Percentiles rank a stretch among this genome's conserved stretches.
Evolutionary conservation across 352 stramenopile genomes (phyloP).

Genomic region (Phytophthora cajani): DNA sequence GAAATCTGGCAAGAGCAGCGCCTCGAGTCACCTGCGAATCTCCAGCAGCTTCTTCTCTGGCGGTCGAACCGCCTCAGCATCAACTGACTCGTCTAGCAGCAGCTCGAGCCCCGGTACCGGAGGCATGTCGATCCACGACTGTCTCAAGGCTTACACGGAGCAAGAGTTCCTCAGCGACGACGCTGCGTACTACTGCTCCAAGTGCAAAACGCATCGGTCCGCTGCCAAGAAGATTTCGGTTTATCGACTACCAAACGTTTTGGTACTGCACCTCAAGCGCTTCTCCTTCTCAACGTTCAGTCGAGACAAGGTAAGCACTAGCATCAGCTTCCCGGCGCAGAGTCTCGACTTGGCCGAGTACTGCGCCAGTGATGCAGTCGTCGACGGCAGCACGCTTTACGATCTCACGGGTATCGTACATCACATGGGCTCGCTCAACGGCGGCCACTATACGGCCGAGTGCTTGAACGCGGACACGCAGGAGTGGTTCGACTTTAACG

Average conservation of each 20-base stretch:
- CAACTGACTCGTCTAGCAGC: slow-evolving; percentile 10
- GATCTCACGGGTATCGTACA: slow-evolving; percentile 82
- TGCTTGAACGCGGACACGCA: slow-evolving; percentile 72
- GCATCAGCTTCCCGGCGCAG: slow-evolving; percentile 65
- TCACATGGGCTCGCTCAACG: slow-evolving; percentile 79
- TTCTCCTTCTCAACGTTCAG: slow-evolving; percentile 86
- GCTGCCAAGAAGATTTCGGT: slow-evolving; percentile 82
- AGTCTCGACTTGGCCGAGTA: slow-evolving; percentile 76
- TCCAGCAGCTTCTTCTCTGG: slow-evolving; percentile 48
- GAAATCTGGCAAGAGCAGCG: slow-evolving; percentile 54
- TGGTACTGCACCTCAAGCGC: slow-evolving; percentile 91
- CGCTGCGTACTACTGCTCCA: slow-evolving; percentile 76
- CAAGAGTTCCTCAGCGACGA: slow-evolving; percentile 67
- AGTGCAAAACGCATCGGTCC: slow-evolving; percentile 75
- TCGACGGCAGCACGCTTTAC: slow-evolving; percentile 77
- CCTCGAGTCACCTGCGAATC: slow-evolving; percentile 37
- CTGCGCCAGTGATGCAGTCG: slow-evolving; percentile 66
- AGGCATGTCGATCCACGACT: slow-evolving; percentile 68
- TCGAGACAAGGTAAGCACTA: slow-evolving; percentile 77
- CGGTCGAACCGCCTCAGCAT: slow-evolving; percentile 21
- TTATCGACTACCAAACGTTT: slow-evolving; percentile 78
- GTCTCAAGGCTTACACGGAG: slow-evolving; percentile 75
- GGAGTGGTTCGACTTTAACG: slow-evolving; percentile 87
- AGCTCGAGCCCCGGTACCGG: neutral
- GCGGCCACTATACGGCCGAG: slow-evolving; percentile 88